phyloP scores from a whole-genome alignment of 768 basidiomycete genomes.

The Amanita muscaria region DNA sequence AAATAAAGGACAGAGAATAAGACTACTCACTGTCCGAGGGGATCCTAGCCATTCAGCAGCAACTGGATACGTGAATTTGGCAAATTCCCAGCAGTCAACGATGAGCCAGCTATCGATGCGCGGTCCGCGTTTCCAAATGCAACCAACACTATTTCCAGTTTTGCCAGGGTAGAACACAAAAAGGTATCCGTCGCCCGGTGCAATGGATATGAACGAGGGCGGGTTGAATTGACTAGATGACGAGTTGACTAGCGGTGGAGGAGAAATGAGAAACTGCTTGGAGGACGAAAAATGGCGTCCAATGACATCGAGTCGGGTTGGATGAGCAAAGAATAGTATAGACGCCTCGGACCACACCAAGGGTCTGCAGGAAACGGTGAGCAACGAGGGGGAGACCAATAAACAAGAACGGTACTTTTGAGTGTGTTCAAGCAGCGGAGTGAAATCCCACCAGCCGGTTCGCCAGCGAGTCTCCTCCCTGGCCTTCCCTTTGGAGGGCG shows the following conservation, averaged over 20 bases:
- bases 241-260: constrained; percentile 41
- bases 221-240: constrained; percentile 46
- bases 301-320: constrained; percentile 47
- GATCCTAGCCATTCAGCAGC: constrained; percentile 52
- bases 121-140: constrained; percentile 53
- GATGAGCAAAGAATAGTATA: constrained; percentile 61
- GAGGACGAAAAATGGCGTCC: constrained; percentile 65
- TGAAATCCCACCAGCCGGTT: constrained; percentile 68
- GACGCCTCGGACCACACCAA: constrained; percentile 65
- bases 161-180: constrained; percentile 69
- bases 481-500: constrained; percentile 46
- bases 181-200: constrained; percentile 51
- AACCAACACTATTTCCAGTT: constrained; percentile 47
- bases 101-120: constrained; percentile 57
- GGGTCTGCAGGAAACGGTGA: constrained; percentile 35
- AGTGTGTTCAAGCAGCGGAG: constrained; percentile 49
- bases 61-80: constrained; percentile 48
- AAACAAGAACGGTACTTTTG: constrained; percentile 32
- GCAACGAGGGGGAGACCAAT: constrained; percentile 4
- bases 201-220: constrained; percentile 52
- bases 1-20: background rate
- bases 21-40: constrained; percentile 46
- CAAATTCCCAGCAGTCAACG: constrained; percentile 46
- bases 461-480: constrained; percentile 48
- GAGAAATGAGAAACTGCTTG: constrained; percentile 50